Evolutionary conservation across 495 filamentous ascomycete genomes (phyloP).

Genomic region (Cercophora scortea): DNA sequence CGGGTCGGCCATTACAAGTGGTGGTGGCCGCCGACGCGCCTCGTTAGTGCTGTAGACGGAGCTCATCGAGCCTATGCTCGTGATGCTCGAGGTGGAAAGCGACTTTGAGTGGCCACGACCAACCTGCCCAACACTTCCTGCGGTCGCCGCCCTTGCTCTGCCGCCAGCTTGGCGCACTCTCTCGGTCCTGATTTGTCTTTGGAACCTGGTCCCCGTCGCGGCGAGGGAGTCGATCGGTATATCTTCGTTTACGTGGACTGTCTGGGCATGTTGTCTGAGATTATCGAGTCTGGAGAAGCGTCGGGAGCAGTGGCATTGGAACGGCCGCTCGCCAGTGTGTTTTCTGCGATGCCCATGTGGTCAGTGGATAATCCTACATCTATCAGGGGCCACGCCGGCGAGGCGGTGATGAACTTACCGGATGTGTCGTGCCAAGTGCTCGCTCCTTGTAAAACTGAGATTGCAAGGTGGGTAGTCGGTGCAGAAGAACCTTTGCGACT

Average conservation of each 20-base stretch:
- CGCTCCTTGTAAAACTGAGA: slow-evolving; percentile 91
- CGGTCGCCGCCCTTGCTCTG: slow-evolving; percentile 68
- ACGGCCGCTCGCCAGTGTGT: slow-evolving; percentile 95
- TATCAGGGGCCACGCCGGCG: not conserved
- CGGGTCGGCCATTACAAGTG: slow-evolving; percentile 77
- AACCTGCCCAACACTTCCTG: slow-evolving; percentile 52
- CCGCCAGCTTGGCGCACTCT: slow-evolving; percentile 60
- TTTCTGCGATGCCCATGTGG: slow-evolving; percentile 49
- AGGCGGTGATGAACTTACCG: slow-evolving; percentile 44
- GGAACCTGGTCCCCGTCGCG: slow-evolving; percentile 87
- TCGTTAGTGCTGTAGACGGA: slow-evolving; percentile 61
- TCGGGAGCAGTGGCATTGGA: slow-evolving; percentile 92
- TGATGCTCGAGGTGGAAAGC: slow-evolving; percentile 68
- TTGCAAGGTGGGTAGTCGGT: slow-evolving; percentile 95
- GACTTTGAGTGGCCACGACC: slow-evolving; percentile 74
- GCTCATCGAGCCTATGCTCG: slow-evolving; percentile 57
- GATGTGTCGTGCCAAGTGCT: slow-evolving; percentile 92
- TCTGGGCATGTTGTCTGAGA: slow-evolving; percentile 92
- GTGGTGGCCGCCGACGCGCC: slow-evolving; percentile 64
- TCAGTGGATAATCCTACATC: slow-evolving; percentile 15
- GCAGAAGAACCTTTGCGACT: slow-evolving; percentile 93
- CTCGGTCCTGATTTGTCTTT: slow-evolving; percentile 82
- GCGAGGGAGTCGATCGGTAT: slow-evolving; percentile 91
- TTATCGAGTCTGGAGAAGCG: slow-evolving; percentile 97
- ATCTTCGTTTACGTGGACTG: slow-evolving; percentile 95